Evolutionary conservation across 2,329 filamentous ascomycete species (phyloP), one percentile per base, ranked within the genome.

Genomic region (Stagonosporopsis cucurbitacearum): DNA sequence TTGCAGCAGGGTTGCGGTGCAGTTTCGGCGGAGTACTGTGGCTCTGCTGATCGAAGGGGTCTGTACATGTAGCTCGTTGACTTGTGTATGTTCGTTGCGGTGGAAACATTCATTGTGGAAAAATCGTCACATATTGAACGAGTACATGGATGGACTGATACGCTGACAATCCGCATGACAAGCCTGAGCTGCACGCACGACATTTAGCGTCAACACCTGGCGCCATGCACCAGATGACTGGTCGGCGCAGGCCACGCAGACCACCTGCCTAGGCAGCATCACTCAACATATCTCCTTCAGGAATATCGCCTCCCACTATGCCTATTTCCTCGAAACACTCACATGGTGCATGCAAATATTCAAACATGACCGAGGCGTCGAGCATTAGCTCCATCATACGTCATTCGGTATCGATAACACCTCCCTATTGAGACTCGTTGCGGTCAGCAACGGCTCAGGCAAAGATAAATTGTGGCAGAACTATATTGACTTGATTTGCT

Each of bases 51-150:
- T 60, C 57, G 60, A 59, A 57, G 50, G 41, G 57, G 58, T 28
- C 35, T 47, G 25, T 54, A 54, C 33, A 45, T 57, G 48, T 40
- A 36, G n/a, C 45, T 22, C 23, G 23, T n/a, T 22, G 12, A 36
- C 20, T 22, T 33, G 41, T 45, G 7, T 40, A 47, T 22, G 28
- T 35, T 44, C 11, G 43, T 59, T 30, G 51, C 41, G 50, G 36
- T 49, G 57, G 44, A 57, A 48, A 49, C 43, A 54, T 54, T 54
- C 50, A 60, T 71, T 71, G 71, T 71, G 40, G 43, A n/a, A 25
- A 28, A 45, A 57, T 52, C 42, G 62, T 73, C 68, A 72, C 70
- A 73, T 73, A 69, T 62, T 70, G 69, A 59, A 62, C 45, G 52
- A 63, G 62, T 67, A 60, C 62, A 62, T 64, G 48, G 62, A 60